These are phyloP conservation scores for Lasiosphaeriaceae sp. DNA, from an alignment of 495 filamentous ascomycete genomes.

Conservation along the genomic window DNA sequence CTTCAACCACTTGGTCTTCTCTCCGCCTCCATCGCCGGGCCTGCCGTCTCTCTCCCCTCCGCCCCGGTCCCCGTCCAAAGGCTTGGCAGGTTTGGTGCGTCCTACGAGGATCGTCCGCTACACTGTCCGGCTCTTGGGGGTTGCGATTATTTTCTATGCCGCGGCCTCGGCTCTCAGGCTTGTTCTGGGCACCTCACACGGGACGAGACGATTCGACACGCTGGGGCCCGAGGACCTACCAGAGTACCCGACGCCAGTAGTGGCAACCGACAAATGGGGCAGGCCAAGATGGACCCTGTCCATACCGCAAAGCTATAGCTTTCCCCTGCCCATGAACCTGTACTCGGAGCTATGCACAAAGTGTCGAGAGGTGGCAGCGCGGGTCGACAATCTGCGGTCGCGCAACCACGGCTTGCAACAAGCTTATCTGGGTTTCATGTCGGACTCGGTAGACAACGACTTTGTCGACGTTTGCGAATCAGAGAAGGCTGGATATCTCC, in stretches of 20 bases:
- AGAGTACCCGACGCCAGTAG: slow-evolving; percentile 54
- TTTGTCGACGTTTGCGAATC: slow-evolving; percentile 68
- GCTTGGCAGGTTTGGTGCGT: slow-evolving; percentile 27
- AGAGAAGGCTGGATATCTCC: slow-evolving; percentile 52
- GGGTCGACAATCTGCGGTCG: slow-evolving; percentile 44
- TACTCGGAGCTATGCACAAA: slow-evolving; percentile 60
- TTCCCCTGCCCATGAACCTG: slow-evolving; percentile 55
- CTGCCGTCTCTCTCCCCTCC: slow-evolving; percentile 62
- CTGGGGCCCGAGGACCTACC: slow-evolving; percentile 49
- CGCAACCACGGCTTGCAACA: slow-evolving; percentile 33
- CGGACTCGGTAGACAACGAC: slow-evolving; percentile 53
- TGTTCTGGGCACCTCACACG: slow-evolving; percentile 29
- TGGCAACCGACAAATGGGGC: slow-evolving; percentile 54
- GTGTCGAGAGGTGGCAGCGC: slow-evolving; percentile 50
- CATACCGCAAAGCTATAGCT: slow-evolving; percentile 55
- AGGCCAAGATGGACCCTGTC: slow-evolving; percentile 64
- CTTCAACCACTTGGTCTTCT: slow-evolving; percentile 60
- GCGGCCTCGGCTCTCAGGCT: slow-evolving; percentile 19
- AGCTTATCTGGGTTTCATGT: slow-evolving; percentile 49
- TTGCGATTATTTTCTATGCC: slow-evolving; percentile 36
- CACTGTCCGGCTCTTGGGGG: slow-evolving; percentile 37
- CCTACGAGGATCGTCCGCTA: slow-evolving; percentile 48
- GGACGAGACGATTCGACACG: slow-evolving; percentile 40
- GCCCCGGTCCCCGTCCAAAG: slow-evolving; percentile 46
- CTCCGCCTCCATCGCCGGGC: slow-evolving; percentile 59